Percentiles rank a stretch among this genome's conserved stretches.
Conservation (phyloP, 2,329 filamentous ascomycete genomes). For the Aspergillus sp. region DNA sequence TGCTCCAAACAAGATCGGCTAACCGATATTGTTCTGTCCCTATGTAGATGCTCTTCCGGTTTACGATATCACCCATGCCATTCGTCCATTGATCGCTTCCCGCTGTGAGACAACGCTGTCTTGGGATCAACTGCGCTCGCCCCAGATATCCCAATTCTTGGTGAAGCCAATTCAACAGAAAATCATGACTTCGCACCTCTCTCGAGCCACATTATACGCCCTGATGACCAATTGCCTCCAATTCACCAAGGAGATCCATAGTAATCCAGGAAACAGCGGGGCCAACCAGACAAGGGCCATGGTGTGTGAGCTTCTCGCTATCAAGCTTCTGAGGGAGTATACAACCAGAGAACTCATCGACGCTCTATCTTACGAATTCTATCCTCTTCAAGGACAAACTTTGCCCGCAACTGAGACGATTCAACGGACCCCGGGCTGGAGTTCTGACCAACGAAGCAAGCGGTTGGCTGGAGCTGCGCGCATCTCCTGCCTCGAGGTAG, state of each 20-base stretch:
- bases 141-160: conserved; percentile 91
- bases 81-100: conserved; percentile 76
- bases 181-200: conserved; percentile 78
- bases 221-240: conserved; percentile 91
- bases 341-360: conserved; percentile 86
- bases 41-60: conserved; percentile 73
- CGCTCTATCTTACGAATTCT: conserved; percentile 90
- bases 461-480: conserved; percentile 60
- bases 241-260: conserved; percentile 80
- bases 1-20: neutral
- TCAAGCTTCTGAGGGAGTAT: conserved; percentile 87
- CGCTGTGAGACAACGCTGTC: conserved; percentile 87
- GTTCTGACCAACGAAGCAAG: conserved; percentile 28
- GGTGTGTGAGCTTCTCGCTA: conserved; percentile 84
- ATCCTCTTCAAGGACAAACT: conserved; percentile 77
- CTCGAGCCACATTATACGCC: conserved; percentile 79
- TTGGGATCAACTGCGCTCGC: conserved; percentile 94
- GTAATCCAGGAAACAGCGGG: conserved; percentile 78
- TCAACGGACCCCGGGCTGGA: conserved; percentile 32
- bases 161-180: conserved; percentile 93
- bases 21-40: too few species aligned
- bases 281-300: conserved; percentile 78
- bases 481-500: conserved; percentile 86
- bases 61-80: conserved; percentile 85
- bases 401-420: conserved; percentile 36